Evolutionary conservation across 2,329 filamentous ascomycete genomes (phyloP).

Genomic region (Aspergillus tanneri): DNA sequence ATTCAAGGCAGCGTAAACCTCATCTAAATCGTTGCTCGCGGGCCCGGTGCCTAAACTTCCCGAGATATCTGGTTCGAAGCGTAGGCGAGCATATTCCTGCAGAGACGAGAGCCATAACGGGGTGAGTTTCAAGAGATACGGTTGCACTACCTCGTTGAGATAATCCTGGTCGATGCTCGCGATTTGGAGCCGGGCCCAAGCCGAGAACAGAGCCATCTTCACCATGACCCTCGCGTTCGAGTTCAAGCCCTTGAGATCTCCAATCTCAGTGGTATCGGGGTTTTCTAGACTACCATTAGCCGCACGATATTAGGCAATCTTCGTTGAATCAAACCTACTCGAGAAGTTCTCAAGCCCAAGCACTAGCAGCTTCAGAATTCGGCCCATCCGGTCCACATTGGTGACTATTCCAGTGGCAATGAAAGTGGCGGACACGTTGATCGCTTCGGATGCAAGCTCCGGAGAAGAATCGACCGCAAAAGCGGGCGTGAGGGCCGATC

Average conservation of each 20-base stretch:
- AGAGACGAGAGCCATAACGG: slow-evolving; percentile 92
- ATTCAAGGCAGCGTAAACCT: slow-evolving; percentile 91
- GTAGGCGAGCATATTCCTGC: slow-evolving; percentile 85
- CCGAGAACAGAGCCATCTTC: slow-evolving; percentile 93
- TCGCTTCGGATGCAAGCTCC: slow-evolving; percentile 89
- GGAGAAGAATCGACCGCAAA: slow-evolving; percentile 95
- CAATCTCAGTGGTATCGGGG: slow-evolving; percentile 78
- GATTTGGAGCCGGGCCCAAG: slow-evolving; percentile 95
- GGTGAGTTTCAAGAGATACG: slow-evolving; percentile 84
- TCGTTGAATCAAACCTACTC: slow-evolving; percentile 43
- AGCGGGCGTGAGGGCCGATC: slow-evolving; percentile 90
- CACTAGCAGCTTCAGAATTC: slow-evolving; percentile 90
- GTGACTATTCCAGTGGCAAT: slow-evolving; percentile 97
- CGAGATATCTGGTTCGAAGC: slow-evolving; percentile 96
- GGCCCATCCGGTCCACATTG: slow-evolving; percentile 96
- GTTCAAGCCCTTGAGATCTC: slow-evolving; percentile 86
- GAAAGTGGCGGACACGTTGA: slow-evolving; percentile 97
- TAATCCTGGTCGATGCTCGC: slow-evolving; percentile 91
- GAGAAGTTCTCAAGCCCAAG: slow-evolving; percentile 90
- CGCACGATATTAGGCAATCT: not conserved
- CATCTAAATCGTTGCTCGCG: slow-evolving; percentile 81
- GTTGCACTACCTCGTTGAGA: slow-evolving; percentile 80
- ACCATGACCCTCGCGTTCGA: slow-evolving; percentile 98
- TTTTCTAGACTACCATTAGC: slow-evolving; percentile 51
- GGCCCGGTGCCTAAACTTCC: slow-evolving; percentile 80